Conservation (phyloP, 768 basidiomycete genomes). For the Rhodosporidiobolus sp. region DNA sequence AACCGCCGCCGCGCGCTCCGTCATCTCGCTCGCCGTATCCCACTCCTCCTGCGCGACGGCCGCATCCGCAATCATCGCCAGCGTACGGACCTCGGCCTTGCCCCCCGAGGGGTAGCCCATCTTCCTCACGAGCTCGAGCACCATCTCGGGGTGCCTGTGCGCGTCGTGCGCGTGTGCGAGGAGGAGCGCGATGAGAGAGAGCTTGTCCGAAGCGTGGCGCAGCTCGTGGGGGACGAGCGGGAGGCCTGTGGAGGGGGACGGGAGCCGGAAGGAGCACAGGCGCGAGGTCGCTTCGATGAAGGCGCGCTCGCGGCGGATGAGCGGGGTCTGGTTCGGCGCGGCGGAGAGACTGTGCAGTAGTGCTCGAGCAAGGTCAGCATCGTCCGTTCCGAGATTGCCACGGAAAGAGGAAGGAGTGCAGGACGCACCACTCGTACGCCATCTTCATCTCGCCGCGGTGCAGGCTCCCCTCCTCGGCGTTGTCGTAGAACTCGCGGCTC, state of each 20-base stretch:
- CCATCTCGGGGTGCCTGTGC: constrained; percentile 85
- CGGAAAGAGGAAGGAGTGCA: constrained; percentile 5
- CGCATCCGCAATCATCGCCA: constrained; percentile 87
- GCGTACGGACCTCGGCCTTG: constrained; percentile 72
- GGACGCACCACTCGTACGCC: constrained; percentile 84
- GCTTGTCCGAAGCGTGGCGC: constrained; percentile 80
- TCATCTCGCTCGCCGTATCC: constrained; percentile 65
- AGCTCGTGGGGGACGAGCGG: constrained; percentile 88
- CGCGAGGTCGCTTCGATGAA: constrained; percentile 98
- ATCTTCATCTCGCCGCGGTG: constrained; percentile 92
- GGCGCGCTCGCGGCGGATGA: constrained; percentile 67
- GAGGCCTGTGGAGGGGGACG: constrained; percentile 65
- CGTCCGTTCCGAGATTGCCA: background rate
- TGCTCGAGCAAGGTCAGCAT: background rate
- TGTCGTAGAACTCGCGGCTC: constrained; percentile 90
- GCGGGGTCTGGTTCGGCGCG: constrained; percentile 59
- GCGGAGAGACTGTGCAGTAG: constrained; percentile 66
- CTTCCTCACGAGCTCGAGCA: constrained; percentile 83
- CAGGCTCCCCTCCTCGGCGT: constrained; percentile 85
- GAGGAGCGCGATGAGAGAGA: constrained; percentile 80
- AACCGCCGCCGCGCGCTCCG: constrained; percentile 64
- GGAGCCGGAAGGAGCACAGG: constrained; percentile 83
- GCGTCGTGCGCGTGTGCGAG: constrained; percentile 79
- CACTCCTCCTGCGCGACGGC: constrained; percentile 82
- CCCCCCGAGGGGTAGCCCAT: constrained; percentile 70